These are phyloP conservation scores for Cladosporium sp. DNA, from an alignment of 2,329 filamentous ascomycete species.

Conservation along the genomic window DNA sequence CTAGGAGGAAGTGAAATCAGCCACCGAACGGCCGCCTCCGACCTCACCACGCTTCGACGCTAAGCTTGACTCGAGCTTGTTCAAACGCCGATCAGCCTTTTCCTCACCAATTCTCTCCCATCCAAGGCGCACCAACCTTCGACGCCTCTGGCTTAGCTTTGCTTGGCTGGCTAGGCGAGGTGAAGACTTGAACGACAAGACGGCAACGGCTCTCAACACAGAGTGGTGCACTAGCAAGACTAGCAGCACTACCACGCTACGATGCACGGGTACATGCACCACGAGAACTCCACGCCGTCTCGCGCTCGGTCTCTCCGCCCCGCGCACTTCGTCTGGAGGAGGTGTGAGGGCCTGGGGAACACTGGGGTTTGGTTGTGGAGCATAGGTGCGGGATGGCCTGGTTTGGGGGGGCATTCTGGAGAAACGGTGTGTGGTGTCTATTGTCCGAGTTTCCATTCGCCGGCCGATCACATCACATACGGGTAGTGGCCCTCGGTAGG, in stretches of 20 bases:
- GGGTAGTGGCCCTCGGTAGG: not conserved
- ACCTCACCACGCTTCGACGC: constrained; percentile 7
- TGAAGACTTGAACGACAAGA: too few relatives aligned
- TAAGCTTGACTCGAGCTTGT: not conserved
- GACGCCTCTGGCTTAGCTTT: not conserved
- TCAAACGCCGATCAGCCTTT: constrained; percentile 6
- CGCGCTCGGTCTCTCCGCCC: constrained; percentile 9
- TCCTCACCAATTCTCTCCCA: too few relatives aligned
- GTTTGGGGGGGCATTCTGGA: not conserved
- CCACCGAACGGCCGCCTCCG: not conserved
- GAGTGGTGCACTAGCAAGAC: not conserved
- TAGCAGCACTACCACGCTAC: constrained; percentile 4
- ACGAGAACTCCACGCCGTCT: constrained; percentile 4
- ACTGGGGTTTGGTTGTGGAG: constrained; percentile 8
- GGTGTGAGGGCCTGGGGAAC: not conserved
- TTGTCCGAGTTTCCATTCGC: constrained; percentile 1
- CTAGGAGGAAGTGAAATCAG: not conserved
- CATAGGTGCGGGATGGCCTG: not conserved
- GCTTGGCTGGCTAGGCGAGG: not conserved
- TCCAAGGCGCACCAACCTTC: not conserved
- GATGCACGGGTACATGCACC: constrained; percentile 3
- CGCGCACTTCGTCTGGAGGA: not conserved
- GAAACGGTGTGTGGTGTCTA: not conserved
- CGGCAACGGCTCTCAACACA: not conserved
- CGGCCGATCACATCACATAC: not conserved